Base-by-base conservation (phyloP, 192 early-diverging fungal genomes). In the Helicostylum pulchrum region DNA sequence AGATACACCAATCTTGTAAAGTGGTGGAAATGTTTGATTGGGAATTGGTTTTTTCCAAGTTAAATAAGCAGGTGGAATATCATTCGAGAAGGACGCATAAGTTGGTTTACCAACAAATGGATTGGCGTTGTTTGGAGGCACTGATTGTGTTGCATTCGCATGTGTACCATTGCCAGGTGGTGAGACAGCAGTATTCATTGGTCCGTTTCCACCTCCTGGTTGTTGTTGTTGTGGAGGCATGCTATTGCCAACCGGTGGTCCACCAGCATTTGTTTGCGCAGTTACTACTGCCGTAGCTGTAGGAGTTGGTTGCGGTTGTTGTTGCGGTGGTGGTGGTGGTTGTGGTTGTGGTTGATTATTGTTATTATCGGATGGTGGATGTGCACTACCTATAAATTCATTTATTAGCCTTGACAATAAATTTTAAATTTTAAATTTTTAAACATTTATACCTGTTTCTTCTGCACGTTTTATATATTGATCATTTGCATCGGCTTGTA, bases 41-140 rank as follows among this genome's bases (percentile, higher is more conserved):
- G 71, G 71, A 20, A 73, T 62, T 11, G 71, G 71, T 12, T 62
- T 73, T 45, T 68, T 68, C 71, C 71, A 73, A 32, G 71, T 73
- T 8, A 73, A 43, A 56, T 73, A 73, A 3, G 71, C 71, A 17
- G 71, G 71, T 17, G 65, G 71, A 0, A 67, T 63, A 43, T 73
- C 51, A 31, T 70, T 70, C 4, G 51, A 43, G 8, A 53, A 70
- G 1, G 68, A 58, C 14, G 61, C 68, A 31, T 53, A 62, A 0
- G 68, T 70, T 10, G 68, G 68, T 26, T 70, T 70, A 12, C 68
- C 68, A 48, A 36, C 46, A 57, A 70, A 70, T 34, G 68, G 68
- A 55, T 70, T 70, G 19, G 23, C 53, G 32, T 69, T 57, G 19
- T 57, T 57, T 26, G 44, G 43, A 23, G 45, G 50, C 11, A 44